Evolutionary conservation across 202 grass and related monocot genomes (phyloP).

Genomic region (Zoysia matrella): DNA sequence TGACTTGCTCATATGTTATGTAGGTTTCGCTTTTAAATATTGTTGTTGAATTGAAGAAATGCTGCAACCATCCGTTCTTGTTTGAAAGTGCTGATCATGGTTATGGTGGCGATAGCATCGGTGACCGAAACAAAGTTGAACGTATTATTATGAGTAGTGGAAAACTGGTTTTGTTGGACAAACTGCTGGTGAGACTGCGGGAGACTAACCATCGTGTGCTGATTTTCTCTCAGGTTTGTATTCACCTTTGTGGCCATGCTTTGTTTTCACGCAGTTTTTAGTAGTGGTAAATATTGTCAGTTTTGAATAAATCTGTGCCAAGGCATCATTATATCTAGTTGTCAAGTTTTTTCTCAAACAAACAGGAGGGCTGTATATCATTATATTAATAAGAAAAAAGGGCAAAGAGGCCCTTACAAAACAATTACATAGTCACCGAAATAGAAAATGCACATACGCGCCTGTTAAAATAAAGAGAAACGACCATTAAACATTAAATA

Average conservation of each 20-base stretch:
- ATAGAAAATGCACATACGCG: no score
- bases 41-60: slow-evolving; percentile 99
- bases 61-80: slow-evolving; percentile 99
- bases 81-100: slow-evolving; percentile 99
- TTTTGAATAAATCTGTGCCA: slow-evolving; percentile 6
- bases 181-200: slow-evolving; percentile 76
- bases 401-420: no score
- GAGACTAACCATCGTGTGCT: slow-evolving; percentile 98
- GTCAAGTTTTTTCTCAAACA: no score
- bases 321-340: background rate
- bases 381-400: no score
- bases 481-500: no score
- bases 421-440: no score
- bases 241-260: slow-evolving; percentile 1
- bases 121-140: slow-evolving; percentile 92
- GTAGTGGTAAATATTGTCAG: slow-evolving; percentile 27
- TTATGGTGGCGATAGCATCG: slow-evolving; percentile 93
- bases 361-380: no score
- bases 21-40: slow-evolving; percentile 97
- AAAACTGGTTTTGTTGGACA: slow-evolving; percentile 96
- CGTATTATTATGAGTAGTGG: slow-evolving; percentile 98
- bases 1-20: slow-evolving; percentile 41
- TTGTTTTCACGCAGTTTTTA: slow-evolving; percentile 13
- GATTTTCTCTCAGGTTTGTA: slow-evolving; percentile 95
- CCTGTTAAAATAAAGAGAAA: no score